These are phyloP conservation scores for Alternaria sp. DNA, from an alignment of 2,329 filamentous ascomycete species.

Conservation along the genomic window DNA sequence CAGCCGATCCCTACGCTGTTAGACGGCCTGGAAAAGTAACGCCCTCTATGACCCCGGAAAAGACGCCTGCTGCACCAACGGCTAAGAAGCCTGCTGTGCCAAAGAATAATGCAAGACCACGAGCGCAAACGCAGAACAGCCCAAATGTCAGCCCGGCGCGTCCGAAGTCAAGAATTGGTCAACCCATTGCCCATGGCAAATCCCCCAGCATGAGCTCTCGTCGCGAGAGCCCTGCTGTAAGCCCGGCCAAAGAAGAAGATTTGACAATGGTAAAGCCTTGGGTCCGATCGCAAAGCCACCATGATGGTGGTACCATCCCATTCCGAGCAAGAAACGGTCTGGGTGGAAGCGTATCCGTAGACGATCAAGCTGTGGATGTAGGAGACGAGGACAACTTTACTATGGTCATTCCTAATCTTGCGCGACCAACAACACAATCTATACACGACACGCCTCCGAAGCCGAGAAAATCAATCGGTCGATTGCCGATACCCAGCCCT, in stretches of 20 bases:
- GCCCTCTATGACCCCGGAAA: slow-evolving; percentile 58
- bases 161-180: slow-evolving; percentile 48
- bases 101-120: slow-evolving; percentile 42
- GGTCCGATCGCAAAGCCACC: slow-evolving; percentile 45
- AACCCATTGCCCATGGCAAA: slow-evolving; percentile 40
- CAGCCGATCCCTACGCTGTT: slow-evolving; percentile 63
- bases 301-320: slow-evolving; percentile 40
- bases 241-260: slow-evolving; percentile 56
- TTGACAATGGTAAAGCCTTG: slow-evolving; percentile 59
- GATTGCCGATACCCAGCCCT: slow-evolving; percentile 41
- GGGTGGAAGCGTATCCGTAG: slow-evolving; percentile 52
- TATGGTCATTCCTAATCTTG: slow-evolving; percentile 58
- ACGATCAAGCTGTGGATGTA: slow-evolving; percentile 49
- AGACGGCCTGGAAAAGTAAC: slow-evolving; percentile 54
- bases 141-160: slow-evolving; percentile 48
- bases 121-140: slow-evolving; percentile 46
- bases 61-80: slow-evolving; percentile 53
- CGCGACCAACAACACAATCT: slow-evolving; percentile 39
- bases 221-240: slow-evolving; percentile 45
- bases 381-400: slow-evolving; percentile 61
- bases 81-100: slow-evolving; percentile 48
- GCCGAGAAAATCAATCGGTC: slow-evolving; percentile 30
- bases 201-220: slow-evolving; percentile 39
- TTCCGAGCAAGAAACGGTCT: slow-evolving; percentile 51
- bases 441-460: slow-evolving; percentile 48